Evolutionary conservation across 208 protist species (phyloP).

Genomic region (Leptomonas seymouri): DNA sequence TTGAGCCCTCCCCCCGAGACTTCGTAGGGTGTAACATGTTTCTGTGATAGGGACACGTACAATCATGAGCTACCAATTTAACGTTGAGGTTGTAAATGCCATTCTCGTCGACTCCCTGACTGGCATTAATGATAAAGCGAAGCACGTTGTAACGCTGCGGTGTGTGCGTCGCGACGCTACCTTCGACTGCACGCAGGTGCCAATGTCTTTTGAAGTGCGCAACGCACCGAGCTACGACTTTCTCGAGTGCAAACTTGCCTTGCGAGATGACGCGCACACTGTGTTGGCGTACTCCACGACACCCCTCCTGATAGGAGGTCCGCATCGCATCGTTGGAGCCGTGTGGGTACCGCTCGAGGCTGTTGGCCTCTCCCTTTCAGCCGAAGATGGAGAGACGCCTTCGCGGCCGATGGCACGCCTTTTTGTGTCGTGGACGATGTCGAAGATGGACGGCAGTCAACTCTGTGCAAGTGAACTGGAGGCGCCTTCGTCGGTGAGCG

Average conservation of each 20-base stretch:
- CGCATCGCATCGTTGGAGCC: constrained; percentile 26
- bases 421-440: constrained; percentile 29
- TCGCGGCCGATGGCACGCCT: background rate
- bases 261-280: background rate
- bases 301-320: constrained; percentile 23
- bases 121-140: background rate
- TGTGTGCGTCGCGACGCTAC: constrained; percentile 29
- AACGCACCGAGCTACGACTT: constrained; percentile 15
- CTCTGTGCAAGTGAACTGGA: background rate
- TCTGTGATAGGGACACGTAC: no score
- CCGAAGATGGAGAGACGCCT: background rate
- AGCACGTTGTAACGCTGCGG: constrained; percentile 9
- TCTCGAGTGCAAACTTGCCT: constrained; percentile 16
- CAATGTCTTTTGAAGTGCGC: constrained; percentile 32
- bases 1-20: no score
- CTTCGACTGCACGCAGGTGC: constrained; percentile 13
- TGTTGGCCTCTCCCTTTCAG: background rate
- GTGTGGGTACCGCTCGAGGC: constrained; percentile 26
- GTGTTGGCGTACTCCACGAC: constrained; percentile 2
- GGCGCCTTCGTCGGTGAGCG: background rate
- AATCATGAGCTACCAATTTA: constrained; percentile 30
- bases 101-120: constrained; percentile 6
- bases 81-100: constrained; percentile 37
- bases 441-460: constrained; percentile 14
- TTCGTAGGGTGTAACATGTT: no score